These are phyloP conservation scores for Eimeria maxima DNA, from an alignment of 169 alveolate species.

Conservation along the genomic window DNA sequence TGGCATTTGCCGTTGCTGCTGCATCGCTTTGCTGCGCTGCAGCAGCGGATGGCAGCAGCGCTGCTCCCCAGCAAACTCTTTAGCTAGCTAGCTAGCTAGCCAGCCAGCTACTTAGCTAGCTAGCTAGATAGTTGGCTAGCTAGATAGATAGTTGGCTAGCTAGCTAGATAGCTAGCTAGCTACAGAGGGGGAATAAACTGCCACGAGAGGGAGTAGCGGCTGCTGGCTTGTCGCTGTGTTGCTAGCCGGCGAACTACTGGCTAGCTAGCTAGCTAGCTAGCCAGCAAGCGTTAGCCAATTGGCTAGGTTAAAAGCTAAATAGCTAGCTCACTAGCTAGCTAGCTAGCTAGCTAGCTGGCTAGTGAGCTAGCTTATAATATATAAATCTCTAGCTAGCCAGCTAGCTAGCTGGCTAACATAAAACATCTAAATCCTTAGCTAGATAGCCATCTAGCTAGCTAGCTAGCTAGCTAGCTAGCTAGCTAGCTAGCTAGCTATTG, in stretches of 20 bases:
- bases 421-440: not conserved
- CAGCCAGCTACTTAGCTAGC: not conserved
- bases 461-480: constrained; percentile 19
- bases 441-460: not conserved
- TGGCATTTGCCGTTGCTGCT: not conserved
- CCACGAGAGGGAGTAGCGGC: no score
- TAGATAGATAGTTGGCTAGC: not conserved
- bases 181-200: no score
- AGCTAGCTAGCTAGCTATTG: not conserved
- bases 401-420: no score
- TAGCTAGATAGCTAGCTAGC: not conserved
- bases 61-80: not conserved
- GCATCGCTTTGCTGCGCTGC: not conserved
- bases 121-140: not conserved
- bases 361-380: no score
- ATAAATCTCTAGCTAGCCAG: not conserved
- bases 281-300: not conserved
- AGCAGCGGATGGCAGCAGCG: not conserved
- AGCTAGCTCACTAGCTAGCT: not conserved
- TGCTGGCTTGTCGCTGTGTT: no score
- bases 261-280: not conserved
- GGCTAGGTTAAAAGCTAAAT: not conserved
- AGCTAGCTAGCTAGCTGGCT: no score
- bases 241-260: no score
- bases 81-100: not conserved